These are phyloP conservation scores for Plasmodium sp. DNA, from an alignment of 169 alveolate genomes.

Conservation along the genomic window DNA sequence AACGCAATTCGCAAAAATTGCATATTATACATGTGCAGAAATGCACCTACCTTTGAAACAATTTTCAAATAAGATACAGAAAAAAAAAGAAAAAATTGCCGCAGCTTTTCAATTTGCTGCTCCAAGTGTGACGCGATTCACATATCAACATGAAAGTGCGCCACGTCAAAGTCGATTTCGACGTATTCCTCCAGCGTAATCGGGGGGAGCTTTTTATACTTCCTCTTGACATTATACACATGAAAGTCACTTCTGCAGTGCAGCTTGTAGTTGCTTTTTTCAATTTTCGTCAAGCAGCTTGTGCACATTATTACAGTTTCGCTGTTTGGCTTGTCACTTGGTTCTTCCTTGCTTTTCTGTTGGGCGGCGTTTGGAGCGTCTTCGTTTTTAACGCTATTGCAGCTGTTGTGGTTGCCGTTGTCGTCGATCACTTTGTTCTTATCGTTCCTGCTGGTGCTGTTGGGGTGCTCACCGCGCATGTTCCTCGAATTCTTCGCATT, in stretches of 20 bases:
- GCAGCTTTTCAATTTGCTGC: not conserved
- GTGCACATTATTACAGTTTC: slow-evolving; percentile 78
- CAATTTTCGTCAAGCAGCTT: slow-evolving; percentile 81
- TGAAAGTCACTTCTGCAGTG: slow-evolving; percentile 89
- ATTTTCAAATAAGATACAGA: slow-evolving; percentile 23
- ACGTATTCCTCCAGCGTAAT: slow-evolving; percentile 83
- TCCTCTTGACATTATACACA: slow-evolving; percentile 85
- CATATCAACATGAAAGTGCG: slow-evolving; percentile 76
- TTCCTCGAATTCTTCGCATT: not conserved
- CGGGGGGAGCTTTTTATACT: slow-evolving; percentile 84
- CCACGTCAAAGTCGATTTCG: slow-evolving; percentile 74
- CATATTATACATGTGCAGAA: not conserved
- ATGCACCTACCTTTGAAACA: not conserved
- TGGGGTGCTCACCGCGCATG: not conserved
- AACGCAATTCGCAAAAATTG: not conserved
- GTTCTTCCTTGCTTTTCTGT: not conserved
- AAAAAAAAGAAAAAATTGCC: slow-evolving; percentile 16
- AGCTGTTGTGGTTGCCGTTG: not conserved
- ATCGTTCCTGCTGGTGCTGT: not conserved
- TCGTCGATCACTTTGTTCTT: not conserved
- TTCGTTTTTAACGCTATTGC: not conserved
- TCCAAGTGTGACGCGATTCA: not conserved
- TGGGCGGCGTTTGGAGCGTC: not conserved
- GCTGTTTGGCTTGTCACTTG: slow-evolving; percentile 6
- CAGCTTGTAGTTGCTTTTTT: slow-evolving; percentile 68